Evolutionary conservation across 2,329 filamentous ascomycete species (phyloP).

Genomic region (Penicillium oxalicum): DNA sequence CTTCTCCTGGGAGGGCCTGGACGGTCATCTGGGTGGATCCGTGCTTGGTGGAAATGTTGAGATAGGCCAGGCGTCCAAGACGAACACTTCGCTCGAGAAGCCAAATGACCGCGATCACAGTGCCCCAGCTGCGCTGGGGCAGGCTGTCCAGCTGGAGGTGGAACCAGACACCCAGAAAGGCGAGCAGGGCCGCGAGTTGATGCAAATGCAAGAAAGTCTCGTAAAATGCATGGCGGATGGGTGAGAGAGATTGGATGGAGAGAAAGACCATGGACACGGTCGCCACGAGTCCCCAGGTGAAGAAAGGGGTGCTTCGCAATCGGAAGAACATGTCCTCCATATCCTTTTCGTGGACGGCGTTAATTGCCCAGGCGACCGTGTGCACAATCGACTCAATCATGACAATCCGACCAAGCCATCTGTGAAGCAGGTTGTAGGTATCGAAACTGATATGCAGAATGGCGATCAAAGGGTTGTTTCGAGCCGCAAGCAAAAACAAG

Average conservation of each 20-base stretch:
- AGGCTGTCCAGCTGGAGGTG: slow-evolving; percentile 40
- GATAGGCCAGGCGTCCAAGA: slow-evolving; percentile 45
- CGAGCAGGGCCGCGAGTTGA: slow-evolving; percentile 40
- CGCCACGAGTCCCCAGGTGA: slow-evolving; percentile 43
- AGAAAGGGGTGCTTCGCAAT: slow-evolving; percentile 36
- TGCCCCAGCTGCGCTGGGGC: slow-evolving; percentile 38
- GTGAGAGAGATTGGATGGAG: slow-evolving; percentile 47
- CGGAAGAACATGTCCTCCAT: slow-evolving; percentile 30
- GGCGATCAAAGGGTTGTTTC: slow-evolving; percentile 86
- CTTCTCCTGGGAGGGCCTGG: slow-evolving; percentile 55
- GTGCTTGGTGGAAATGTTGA: slow-evolving; percentile 48
- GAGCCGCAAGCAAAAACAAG: slow-evolving; percentile 77
- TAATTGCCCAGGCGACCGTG: slow-evolving; percentile 69
- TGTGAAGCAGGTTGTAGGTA: slow-evolving; percentile 85
- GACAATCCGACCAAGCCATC: slow-evolving; percentile 74
- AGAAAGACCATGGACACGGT: slow-evolving; percentile 38
- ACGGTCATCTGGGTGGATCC: slow-evolving; percentile 50
- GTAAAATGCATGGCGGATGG: slow-evolving; percentile 89
- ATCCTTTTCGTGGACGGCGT: slow-evolving; percentile 46
- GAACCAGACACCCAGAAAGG: slow-evolving; percentile 41
- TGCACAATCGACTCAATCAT: slow-evolving; percentile 67
- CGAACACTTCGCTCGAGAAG: slow-evolving; percentile 42
- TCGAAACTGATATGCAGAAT: slow-evolving; percentile 87
- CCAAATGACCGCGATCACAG: slow-evolving; percentile 36
- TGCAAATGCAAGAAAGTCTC: slow-evolving; percentile 68